phyloP scores from a whole-genome alignment of 805 yeast genomes.

The Blastobotrys americana region DNA sequence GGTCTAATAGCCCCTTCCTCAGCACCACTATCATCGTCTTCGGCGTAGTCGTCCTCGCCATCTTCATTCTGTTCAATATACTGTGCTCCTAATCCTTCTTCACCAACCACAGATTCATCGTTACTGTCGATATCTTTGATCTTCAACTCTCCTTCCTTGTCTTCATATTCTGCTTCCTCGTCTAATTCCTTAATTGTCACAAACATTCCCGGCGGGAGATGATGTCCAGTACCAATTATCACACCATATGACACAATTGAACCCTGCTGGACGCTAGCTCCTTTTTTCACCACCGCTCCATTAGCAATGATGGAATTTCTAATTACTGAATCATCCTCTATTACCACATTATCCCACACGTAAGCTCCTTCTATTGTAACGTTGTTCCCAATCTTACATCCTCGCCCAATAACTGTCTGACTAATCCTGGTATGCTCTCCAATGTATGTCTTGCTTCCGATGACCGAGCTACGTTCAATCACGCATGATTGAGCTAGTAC shows the following conservation, averaged over 20 bases:
- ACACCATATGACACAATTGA: conserved; percentile 75
- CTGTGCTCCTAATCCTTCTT: conserved; percentile 23
- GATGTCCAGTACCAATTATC: conserved; percentile 47
- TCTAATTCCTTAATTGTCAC: conserved; percentile 10
- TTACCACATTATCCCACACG: conserved; percentile 75
- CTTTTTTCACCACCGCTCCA: conserved; percentile 46
- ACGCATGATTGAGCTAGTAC: conserved; percentile 89
- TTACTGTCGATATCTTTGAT: conserved; percentile 15
- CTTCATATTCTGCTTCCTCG: conserved; percentile 34
- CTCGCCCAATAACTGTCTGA: conserved; percentile 76
- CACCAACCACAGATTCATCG: conserved; percentile 33
- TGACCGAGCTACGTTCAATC: conserved; percentile 70
- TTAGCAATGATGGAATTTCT: conserved; percentile 66
- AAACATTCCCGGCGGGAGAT: conserved; percentile 31
- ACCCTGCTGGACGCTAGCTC: conserved; percentile 55
- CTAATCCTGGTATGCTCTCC: conserved; percentile 65
- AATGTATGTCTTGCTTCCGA: conserved; percentile 69
- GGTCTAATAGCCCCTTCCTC: conserved; percentile 3
- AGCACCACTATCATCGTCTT: conserved; percentile 15
- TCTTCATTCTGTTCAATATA: conserved; percentile 21
- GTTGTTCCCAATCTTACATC: conserved; percentile 76
- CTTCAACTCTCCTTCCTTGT: conserved; percentile 17
- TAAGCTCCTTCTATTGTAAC: conserved; percentile 67
- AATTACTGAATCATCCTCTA: conserved; percentile 57
- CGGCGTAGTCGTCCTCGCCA: conserved; percentile 22